These are phyloP conservation scores for Russula brevipes DNA, from an alignment of 768 basidiomycete genomes.

Conservation along the genomic window DNA sequence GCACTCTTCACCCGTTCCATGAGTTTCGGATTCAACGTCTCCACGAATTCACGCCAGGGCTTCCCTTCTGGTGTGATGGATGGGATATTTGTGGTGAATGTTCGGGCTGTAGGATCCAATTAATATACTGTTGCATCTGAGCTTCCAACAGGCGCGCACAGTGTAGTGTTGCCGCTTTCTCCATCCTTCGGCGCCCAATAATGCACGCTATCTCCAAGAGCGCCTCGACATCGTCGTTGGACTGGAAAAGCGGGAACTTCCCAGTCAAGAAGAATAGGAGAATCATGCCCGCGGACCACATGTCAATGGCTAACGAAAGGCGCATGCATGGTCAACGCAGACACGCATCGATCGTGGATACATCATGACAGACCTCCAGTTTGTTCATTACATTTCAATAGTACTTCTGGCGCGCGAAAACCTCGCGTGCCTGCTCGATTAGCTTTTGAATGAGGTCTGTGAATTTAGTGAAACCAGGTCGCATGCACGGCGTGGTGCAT, in stretches of 20 bases:
- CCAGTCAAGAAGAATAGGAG: slow-evolving; percentile 85
- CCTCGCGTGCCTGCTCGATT: slow-evolving; percentile 96
- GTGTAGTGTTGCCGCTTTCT: slow-evolving; percentile 80
- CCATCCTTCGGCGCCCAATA: slow-evolving; percentile 78
- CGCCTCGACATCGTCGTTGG: slow-evolving; percentile 91
- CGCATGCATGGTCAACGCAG: slow-evolving; percentile 12
- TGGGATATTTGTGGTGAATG: slow-evolving; percentile 87
- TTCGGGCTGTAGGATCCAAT: slow-evolving; percentile 56
- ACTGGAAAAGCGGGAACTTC: slow-evolving; percentile 93
- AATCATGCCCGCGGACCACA: slow-evolving; percentile 94
- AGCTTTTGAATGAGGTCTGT: slow-evolving; percentile 78
- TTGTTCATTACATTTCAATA: slow-evolving; percentile 92
- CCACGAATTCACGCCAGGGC: slow-evolving; percentile 69
- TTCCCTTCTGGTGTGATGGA: slow-evolving; percentile 61
- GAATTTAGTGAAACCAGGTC: slow-evolving; percentile 5
- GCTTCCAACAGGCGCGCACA: slow-evolving; percentile 43
- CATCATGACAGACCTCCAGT: slow-evolving; percentile 62
- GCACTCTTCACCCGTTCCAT: slow-evolving; percentile 48
- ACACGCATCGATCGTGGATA: not conserved
- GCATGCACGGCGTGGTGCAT: slow-evolving; percentile 11
- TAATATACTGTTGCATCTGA: not conserved
- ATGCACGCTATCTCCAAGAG: slow-evolving; percentile 91
- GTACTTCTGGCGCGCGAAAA: slow-evolving; percentile 93
- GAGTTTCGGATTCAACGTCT: slow-evolving; percentile 69
- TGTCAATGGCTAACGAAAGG: slow-evolving; percentile 70